Conservation (phyloP, 345 rosid species). For the Gossypium raimondii region DNA sequence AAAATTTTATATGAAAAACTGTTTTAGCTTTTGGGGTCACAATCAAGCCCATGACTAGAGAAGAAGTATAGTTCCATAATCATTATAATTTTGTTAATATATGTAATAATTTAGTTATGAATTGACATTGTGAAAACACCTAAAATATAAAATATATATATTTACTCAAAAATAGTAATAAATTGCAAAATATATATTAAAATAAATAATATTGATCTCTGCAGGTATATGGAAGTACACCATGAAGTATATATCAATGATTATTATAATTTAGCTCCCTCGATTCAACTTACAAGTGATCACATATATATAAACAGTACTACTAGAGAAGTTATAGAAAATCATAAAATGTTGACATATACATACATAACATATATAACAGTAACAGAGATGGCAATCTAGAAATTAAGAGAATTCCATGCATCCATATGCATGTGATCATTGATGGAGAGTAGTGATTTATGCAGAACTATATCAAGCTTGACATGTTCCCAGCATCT, state of each 20-base stretch:
- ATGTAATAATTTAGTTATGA: no score
- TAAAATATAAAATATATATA: not conserved
- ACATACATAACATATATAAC: not conserved
- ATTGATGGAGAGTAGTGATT: not conserved
- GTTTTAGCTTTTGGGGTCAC: no score
- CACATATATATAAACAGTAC: not conserved
- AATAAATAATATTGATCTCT: not conserved
- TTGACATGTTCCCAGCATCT: not conserved
- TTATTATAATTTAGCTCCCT: conserved; percentile 3
- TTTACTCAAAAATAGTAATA: not conserved
- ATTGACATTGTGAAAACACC: no score
- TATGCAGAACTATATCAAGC: not conserved
- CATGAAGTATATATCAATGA: not conserved
- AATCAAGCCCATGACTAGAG: no score
- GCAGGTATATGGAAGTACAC: not conserved
- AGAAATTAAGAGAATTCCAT: not conserved
- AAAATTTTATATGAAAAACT: no score
- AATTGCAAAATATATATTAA: not conserved
- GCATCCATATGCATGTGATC: not conserved
- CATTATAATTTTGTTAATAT: no score
- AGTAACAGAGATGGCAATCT: not conserved
- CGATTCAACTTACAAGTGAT: not conserved
- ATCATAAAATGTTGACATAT: not conserved
- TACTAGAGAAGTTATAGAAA: not conserved
- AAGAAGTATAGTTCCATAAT: no score